Base-by-base conservation (phyloP, 2,329 filamentous ascomycete species). In the Exophiala spinifera region DNA sequence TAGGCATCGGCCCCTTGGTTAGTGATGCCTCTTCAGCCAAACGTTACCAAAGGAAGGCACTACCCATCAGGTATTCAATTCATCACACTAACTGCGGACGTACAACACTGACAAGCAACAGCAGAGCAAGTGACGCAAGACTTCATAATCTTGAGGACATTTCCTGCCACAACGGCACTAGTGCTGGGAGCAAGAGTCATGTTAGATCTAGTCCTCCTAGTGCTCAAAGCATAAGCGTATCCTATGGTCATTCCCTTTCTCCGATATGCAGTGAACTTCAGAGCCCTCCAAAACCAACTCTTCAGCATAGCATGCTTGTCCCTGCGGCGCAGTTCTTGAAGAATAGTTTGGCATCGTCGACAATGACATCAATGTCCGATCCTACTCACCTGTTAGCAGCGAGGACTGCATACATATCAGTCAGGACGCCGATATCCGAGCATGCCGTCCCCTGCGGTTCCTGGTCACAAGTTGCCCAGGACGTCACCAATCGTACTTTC, bases 401-500 rank as follows among this genome's bases (percentile, higher is more conserved):
- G 13, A 17, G 20, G 17, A 13, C 19, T 19, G 33, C 14, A 8
- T 8, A 17, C 17, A 51, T 39, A 21, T 11, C n/a, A 11, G 44
- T 53, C 19, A 51, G 37, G 17, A 46, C 49, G 19, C 49, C 51
- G 13, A 43, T 39, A n/a, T 46, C 46, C 8, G 47, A 36, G 11
- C 40, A 46, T 15, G 48, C 55, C 13, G 31, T 55, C 13, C 11
- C 7, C 10, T 34, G 28, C 14, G 7, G n/a, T 34, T 40, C 15
- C 15, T 60, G 57, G 57, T 49, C 46, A 13, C 19, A 15, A 42
- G 52, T 36, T 4, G 31, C 45, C 13, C 34, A 52, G 43, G 20
- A 15, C 40, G 50, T 46, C 14, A 48, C 55, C 3, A 15, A 25
- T 23, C 48, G 51, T 14, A 11, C 33, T 15, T 50, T 55, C 15